phyloP scores from a whole-genome alignment of 116 monocot genomes.

The Posidonia oceanica region DNA sequence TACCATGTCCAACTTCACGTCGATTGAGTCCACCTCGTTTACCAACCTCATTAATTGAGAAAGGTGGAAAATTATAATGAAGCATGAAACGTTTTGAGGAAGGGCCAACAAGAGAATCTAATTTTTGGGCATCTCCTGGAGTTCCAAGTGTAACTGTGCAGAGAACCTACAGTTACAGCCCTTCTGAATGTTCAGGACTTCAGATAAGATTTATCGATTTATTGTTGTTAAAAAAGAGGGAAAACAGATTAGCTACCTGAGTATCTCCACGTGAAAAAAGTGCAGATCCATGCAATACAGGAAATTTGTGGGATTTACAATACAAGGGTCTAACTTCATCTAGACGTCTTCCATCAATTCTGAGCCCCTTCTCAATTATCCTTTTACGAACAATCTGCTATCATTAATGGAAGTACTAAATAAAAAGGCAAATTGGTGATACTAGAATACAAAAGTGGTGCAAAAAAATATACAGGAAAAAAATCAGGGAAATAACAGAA shows the following conservation, averaged over 20 bases:
- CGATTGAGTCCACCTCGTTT: constrained; percentile 84
- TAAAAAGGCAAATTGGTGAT: not conserved
- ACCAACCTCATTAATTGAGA: constrained; percentile 92
- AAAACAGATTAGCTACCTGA: constrained; percentile 44
- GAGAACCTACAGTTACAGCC: constrained; percentile 47
- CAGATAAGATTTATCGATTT: too few relatives aligned
- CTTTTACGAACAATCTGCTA: constrained; percentile 76
- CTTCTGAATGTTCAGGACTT: not conserved
- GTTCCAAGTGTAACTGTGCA: constrained; percentile 97
- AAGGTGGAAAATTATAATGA: constrained; percentile 95
- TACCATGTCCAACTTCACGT: constrained; percentile 99
- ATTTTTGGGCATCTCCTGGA: constrained; percentile 84
- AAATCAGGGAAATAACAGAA: too few relatives aligned
- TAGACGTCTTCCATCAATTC: constrained; percentile 93
- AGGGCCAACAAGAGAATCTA: constrained; percentile 95
- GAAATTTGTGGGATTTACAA: constrained; percentile 71
- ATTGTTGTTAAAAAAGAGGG: not conserved
- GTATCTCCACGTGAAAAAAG: constrained; percentile 92
- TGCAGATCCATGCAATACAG: constrained; percentile 87
- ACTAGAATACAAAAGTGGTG: too few relatives aligned
- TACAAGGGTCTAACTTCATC: constrained; percentile 87
- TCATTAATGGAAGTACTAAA: not conserved
- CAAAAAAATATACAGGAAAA: too few relatives aligned
- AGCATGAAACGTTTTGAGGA: constrained; percentile 97
- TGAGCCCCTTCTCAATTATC: constrained; percentile 80